A percentile compares a stretch with the other conserved stretches of the same genome.
Conservation (phyloP, 2,329 filamentous ascomycete genomes). For the Cladophialophora chaetospira region DNA sequence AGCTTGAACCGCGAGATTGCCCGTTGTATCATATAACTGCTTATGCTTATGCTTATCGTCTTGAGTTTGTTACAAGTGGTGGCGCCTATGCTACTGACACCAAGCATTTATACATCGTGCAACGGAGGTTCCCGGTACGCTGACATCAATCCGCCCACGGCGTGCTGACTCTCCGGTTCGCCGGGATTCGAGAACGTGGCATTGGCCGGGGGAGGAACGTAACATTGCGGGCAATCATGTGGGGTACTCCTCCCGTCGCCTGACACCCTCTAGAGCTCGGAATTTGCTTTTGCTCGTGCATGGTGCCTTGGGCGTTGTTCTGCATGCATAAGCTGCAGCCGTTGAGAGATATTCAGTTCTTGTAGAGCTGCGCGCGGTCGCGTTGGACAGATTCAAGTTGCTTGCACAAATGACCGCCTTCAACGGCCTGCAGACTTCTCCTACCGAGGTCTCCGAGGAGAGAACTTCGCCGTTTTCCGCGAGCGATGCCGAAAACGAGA, state of each 20-base stretch:
- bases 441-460: conserved; percentile 25
- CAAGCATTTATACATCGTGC: no score
- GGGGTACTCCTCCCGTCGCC: neutral
- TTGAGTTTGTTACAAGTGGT: no score
- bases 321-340: no score
- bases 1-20: no score
- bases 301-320: neutral
- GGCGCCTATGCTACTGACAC: no score
- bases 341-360: no score
- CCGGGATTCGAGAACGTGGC: neutral
- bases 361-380: no score
- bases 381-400: neutral
- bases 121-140: no score
- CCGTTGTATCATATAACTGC: no score
- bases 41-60: no score
- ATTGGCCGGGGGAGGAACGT: neutral
- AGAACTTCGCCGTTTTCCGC: conserved; percentile 24
- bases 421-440: conserved; percentile 19
- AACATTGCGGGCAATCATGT: neutral
- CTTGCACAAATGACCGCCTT: conserved; percentile 22
- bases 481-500: conserved; percentile 27
- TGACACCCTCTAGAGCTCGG: neutral
- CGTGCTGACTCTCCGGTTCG: neutral
- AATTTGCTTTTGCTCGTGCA: neutral
- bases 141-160: no score